phyloP scores from a whole-genome alignment of 2,329 filamentous ascomycete species.

The Beauveria rudraprayagi region DNA sequence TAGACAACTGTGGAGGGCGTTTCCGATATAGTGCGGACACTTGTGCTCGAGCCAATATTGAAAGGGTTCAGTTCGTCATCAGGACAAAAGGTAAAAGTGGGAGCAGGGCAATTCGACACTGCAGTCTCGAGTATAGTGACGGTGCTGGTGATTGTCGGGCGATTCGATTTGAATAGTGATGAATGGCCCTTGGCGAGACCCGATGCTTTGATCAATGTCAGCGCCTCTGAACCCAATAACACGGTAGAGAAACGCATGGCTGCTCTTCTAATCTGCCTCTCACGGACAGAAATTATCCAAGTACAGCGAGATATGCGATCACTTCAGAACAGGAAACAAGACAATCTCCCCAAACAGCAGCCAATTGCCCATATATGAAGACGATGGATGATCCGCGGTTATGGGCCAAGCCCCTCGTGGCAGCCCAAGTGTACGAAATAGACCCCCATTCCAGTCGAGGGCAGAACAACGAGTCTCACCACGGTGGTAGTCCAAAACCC shows the following conservation, averaged over 20 bases:
- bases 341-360: background rate
- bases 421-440: background rate
- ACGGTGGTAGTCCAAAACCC: background rate
- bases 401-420: background rate
- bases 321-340: background rate
- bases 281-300: background rate
- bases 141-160: background rate
- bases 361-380: background rate
- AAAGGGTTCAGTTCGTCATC: background rate
- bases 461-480: background rate
- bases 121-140: background rate
- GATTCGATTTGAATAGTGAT: background rate
- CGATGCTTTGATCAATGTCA: constrained; percentile 1
- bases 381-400: background rate
- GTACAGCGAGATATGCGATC: background rate
- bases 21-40: background rate
- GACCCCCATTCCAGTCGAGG: constrained; percentile 6
- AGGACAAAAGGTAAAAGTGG: background rate
- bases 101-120: background rate
- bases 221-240: background rate
- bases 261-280: background rate
- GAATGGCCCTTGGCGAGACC: background rate
- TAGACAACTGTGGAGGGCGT: background rate
- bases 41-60: background rate
- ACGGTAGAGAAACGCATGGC: background rate